Evolutionary conservation across 2,329 filamentous ascomycete species (phyloP).

Genomic region (Fusarium sp.): DNA sequence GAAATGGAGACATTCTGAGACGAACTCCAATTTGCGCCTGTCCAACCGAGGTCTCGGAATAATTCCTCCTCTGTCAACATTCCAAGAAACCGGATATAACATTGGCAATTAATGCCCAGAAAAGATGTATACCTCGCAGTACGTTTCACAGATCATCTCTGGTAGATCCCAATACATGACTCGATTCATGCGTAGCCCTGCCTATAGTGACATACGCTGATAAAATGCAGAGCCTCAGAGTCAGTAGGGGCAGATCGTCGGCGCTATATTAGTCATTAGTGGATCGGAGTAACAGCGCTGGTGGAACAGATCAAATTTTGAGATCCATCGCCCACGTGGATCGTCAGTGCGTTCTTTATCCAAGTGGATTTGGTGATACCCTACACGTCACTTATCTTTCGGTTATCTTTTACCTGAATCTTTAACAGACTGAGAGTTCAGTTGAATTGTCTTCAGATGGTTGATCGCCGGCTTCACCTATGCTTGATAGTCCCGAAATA

Average conservation of each 20-base stretch:
- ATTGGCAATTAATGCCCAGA: background rate
- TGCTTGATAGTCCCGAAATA: too few relatives aligned
- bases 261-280: background rate
- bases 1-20: background rate
- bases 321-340: background rate
- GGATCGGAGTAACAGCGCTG: background rate
- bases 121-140: fast-evolving
- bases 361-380: background rate
- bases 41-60: background rate
- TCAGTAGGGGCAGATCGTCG: background rate
- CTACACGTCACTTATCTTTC: background rate
- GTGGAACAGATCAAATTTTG: background rate
- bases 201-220: background rate
- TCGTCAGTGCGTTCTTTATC: background rate
- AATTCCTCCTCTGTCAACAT: background rate
- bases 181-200: background rate
- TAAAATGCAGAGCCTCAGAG: background rate
- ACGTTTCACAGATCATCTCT: too few relatives aligned
- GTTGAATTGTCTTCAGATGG: too few relatives aligned
- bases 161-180: background rate
- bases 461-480: background rate
- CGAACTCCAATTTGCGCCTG: background rate
- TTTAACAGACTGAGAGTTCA: background rate
- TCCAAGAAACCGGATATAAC: background rate
- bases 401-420: background rate